A percentile compares a stretch with the other conserved stretches of the same genome.
Conservation (phyloP, 1,139 yeast genomes). For the Spencermartinsiella ligniputridi region DNA sequence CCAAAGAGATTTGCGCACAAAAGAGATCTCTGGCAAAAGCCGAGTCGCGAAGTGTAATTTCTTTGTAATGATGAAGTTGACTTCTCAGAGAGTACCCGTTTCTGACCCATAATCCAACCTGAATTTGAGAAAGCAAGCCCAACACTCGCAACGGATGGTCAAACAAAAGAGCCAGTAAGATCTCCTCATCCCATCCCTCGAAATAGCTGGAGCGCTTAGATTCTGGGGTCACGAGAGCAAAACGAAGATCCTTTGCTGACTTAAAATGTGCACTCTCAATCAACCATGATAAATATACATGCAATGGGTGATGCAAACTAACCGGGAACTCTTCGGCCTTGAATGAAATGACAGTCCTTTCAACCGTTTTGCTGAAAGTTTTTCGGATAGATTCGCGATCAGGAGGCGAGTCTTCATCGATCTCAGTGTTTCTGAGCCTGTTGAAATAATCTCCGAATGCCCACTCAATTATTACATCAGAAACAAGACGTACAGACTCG, state of each 20-base stretch:
- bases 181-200: slow-evolving; percentile 7
- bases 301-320: slow-evolving; percentile 78
- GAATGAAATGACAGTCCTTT: slow-evolving; percentile 32
- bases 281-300: slow-evolving; percentile 67
- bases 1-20: slow-evolving; percentile 63
- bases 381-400: not conserved
- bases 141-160: slow-evolving; percentile 77
- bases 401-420: slow-evolving; percentile 3
- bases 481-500: slow-evolving; percentile 24
- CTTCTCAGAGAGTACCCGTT: slow-evolving; percentile 75
- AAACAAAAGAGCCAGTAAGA: slow-evolving; percentile 38
- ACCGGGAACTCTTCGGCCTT: slow-evolving; percentile 47
- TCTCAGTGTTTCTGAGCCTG: slow-evolving; percentile 17
- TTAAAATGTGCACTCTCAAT: slow-evolving; percentile 45
- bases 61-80: slow-evolving; percentile 76
- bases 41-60: slow-evolving; percentile 76
- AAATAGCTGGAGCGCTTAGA: not conserved
- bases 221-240: slow-evolving; percentile 16
- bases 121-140: slow-evolving; percentile 70
- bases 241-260: slow-evolving; percentile 30
- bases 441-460: slow-evolving; percentile 21
- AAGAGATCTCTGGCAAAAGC: slow-evolving; percentile 76
- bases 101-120: slow-evolving; percentile 84
- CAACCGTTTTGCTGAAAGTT: not conserved
- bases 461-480: slow-evolving; percentile 30